These are phyloP conservation scores for Coccomyxa subellipsoidea DNA, from an alignment of 163 green algal genomes.

Conservation along the genomic window DNA sequence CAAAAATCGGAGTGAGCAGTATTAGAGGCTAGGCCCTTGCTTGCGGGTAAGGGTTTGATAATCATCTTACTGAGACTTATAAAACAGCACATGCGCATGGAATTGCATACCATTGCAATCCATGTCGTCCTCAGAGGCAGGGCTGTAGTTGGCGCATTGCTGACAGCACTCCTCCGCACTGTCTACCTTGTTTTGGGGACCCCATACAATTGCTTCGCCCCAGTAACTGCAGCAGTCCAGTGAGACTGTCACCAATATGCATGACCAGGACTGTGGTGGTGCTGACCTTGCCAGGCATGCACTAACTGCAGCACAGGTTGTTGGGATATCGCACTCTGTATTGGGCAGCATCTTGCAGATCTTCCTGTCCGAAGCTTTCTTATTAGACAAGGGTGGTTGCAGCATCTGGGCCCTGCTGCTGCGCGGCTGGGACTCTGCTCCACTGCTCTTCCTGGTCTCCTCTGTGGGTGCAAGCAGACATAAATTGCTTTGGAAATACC, in stretches of 20 bases:
- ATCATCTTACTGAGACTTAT: too few relatives aligned
- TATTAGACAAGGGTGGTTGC: background rate
- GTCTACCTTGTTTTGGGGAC: slow-evolving; percentile 16
- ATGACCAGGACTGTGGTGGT: too few relatives aligned
- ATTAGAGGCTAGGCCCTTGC: too few relatives aligned
- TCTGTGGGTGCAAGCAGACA: background rate
- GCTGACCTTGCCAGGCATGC: too few relatives aligned
- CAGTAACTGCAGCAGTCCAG: slow-evolving; percentile 33
- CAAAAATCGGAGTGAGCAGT: too few relatives aligned
- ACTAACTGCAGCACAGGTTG: slow-evolving; percentile 23
- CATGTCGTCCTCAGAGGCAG: slow-evolving; percentile 34
- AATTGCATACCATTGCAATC: slow-evolving; percentile 74
- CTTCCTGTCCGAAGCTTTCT: background rate
- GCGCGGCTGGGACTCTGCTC: background rate
- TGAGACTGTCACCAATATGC: too few relatives aligned
- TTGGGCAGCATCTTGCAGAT: background rate
- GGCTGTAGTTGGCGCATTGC: slow-evolving; percentile 54
- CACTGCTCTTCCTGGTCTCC: background rate
- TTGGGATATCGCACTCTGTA: background rate
- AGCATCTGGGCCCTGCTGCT: background rate
- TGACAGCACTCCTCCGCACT: slow-evolving; percentile 67
- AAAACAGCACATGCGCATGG: too few relatives aligned
- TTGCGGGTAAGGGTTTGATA: too few relatives aligned
- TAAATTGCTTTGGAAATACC: too few relatives aligned
- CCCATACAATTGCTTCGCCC: slow-evolving; percentile 30